These are phyloP conservation scores for Trypanosoma lewisi DNA, from an alignment of 208 protist genomes.

Conservation along the genomic window DNA sequence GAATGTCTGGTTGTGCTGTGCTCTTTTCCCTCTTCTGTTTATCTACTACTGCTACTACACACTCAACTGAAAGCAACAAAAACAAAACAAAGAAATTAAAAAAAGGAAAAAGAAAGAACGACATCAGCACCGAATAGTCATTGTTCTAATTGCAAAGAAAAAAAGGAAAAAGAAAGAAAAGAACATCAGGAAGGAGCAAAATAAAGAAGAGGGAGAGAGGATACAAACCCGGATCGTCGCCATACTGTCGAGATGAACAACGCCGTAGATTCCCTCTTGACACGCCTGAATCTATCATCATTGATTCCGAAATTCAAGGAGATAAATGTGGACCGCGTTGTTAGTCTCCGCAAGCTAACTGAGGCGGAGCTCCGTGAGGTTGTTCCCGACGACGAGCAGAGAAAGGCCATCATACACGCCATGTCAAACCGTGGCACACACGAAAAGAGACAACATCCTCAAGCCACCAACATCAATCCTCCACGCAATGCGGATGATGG, in stretches of 20 bases:
- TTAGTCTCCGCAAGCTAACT: constrained; percentile 70
- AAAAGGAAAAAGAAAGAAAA: constrained; percentile 19
- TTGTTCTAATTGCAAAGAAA: too few relatives aligned
- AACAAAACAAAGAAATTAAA: constrained; percentile 5
- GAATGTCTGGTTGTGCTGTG: too few relatives aligned
- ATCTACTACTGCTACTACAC: too few relatives aligned
- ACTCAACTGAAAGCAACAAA: too few relatives aligned
- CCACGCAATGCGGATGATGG: constrained; percentile 31
- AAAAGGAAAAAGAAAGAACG: neutral
- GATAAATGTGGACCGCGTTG: constrained; percentile 69
- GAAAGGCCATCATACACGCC: constrained; percentile 58
- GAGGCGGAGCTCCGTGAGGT: constrained; percentile 57
- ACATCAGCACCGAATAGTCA: too few relatives aligned
- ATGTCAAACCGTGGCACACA: constrained; percentile 71
- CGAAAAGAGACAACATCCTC: constrained; percentile 33
- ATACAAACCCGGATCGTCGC: neutral
- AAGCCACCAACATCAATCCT: constrained; percentile 30
- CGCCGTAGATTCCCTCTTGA: constrained; percentile 75
- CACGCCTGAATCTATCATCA: constrained; percentile 73
- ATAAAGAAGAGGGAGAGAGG: constrained; percentile 3
- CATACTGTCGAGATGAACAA: constrained; percentile 25
- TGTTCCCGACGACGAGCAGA: constrained; percentile 77
- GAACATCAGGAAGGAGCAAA: neutral
- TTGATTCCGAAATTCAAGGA: constrained; percentile 66
- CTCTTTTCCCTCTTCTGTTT: too few relatives aligned